Base-by-base conservation (phyloP, 2,329 filamentous ascomycete genomes). In the Scedosporium aurantiacum region DNA sequence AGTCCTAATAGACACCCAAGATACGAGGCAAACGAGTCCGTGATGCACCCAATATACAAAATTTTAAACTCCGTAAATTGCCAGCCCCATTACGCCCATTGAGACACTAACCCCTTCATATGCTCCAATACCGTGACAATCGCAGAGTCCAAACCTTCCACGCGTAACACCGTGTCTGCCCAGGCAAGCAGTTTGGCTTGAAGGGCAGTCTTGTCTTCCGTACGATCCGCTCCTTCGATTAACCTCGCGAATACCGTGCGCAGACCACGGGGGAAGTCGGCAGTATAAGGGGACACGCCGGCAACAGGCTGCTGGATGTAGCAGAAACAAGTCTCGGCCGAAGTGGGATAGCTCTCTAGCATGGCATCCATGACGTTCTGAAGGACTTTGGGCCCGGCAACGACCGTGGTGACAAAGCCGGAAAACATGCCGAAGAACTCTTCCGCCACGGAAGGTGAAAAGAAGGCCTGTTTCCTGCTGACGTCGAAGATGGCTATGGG, bases 401-500 rank as follows among this genome's bases (percentile, higher is more conserved):
- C 37, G 12, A 91, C 77, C 47, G 83, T 76, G 21, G 79, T 77
- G 18, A 14, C 18, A 72, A 96, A 97, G 5, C 79, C 76, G 2
- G 84, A 78, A 65, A 96, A 88, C 75, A 95, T 82, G 68, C 88
- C 78, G 73, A 94, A 97, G 74, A 97, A 96, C 23, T 82, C 76
- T 68, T 88, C 85, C 2, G 85, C 90, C 5, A 91, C 79, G 1
- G 78, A 76, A 1, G 85, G 74, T 63, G 82, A 83, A 70, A 87
- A 85, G 65, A 89, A 85, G 60, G 88, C 82, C 68, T 96, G 87
- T 71, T 88, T 90, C 76, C 86, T 85, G 5, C 91, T 87, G 23
- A 90, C 85, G 68, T 96, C 91, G 69, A 96, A 97, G 57, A 99
- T 90, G 45, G 93, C 91, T 61, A 91, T 82, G 1, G 94, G 92